phyloP scores from a whole-genome alignment of 306 rosid genomes.

The Cyamopsis tetragonoloba region DNA sequence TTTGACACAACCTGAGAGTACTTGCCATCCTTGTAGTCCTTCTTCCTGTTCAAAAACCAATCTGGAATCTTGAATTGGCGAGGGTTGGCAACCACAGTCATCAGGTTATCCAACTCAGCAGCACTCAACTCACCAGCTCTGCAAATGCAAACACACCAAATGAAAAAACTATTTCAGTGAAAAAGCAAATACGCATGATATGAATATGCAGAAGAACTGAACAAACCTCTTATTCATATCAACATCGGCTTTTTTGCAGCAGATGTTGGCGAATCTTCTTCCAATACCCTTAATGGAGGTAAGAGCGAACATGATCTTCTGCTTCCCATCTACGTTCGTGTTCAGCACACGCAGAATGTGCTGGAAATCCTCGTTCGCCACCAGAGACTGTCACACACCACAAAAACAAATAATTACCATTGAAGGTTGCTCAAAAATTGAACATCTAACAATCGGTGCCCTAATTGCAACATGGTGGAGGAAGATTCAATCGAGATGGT shows the following conservation, averaged over 20 bases:
- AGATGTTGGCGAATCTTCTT: slow-evolving; percentile 41
- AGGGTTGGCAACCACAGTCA: slow-evolving; percentile 49
- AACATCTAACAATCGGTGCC: not conserved
- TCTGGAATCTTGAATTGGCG: slow-evolving; percentile 51
- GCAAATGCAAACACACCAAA: not conserved
- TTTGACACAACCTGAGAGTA: slow-evolving; percentile 50
- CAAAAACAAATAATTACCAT: not conserved
- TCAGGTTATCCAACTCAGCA: slow-evolving; percentile 48
- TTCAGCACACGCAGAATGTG: slow-evolving; percentile 57
- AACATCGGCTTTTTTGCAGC: slow-evolving; percentile 49
- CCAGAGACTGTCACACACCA: slow-evolving; percentile 32
- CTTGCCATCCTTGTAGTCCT: slow-evolving; percentile 57
- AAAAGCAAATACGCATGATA: not conserved
- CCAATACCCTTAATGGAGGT: slow-evolving; percentile 61
- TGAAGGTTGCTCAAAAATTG: not conserved
- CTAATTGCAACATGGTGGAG: not conserved
- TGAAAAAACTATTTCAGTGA: not conserved
- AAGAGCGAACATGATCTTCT: slow-evolving; percentile 49
- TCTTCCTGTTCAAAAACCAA: slow-evolving; percentile 53
- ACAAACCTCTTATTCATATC: slow-evolving; percentile 52
- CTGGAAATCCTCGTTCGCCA: slow-evolving; percentile 54
- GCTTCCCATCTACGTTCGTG: slow-evolving; percentile 55
- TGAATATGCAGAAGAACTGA: not conserved
- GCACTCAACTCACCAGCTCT: slow-evolving; percentile 56
- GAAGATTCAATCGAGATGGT: not conserved